These are phyloP conservation scores for Rhodotorula sp. DNA, from an alignment of 1,284 basidiomycete species.

Conservation along the genomic window DNA sequence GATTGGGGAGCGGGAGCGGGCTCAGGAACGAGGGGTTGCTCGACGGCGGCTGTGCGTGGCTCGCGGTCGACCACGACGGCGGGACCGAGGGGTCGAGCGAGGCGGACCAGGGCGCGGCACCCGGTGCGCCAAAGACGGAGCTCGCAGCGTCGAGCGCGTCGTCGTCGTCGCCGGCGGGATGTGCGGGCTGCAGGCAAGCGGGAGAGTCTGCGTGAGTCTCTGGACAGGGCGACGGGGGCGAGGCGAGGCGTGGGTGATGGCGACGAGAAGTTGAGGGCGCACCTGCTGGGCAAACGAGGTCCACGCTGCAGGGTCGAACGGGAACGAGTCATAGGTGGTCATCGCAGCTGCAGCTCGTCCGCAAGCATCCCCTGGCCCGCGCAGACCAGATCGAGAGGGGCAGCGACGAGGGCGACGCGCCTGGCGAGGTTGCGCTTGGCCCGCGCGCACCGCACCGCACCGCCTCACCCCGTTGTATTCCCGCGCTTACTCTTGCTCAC, in stretches of 20 bases:
- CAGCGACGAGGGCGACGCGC: neutral
- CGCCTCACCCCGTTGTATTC: neutral
- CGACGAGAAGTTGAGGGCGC: neutral
- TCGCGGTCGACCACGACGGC: neutral
- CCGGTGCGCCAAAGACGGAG: neutral
- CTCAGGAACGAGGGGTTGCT: neutral
- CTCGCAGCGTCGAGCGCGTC: neutral
- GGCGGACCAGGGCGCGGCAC: neutral
- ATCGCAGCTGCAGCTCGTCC: neutral
- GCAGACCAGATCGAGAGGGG: neutral
- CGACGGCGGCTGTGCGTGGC: too few relatives aligned
- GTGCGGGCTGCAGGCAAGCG: neutral
- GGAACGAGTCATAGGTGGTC: conserved; percentile 15
- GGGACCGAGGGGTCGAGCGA: neutral
- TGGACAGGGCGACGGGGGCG: neutral
- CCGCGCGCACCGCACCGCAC: too few relatives aligned
- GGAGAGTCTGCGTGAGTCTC: neutral
- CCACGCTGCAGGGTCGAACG: conserved; percentile 14
- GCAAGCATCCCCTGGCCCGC: neutral
- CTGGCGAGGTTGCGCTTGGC: neutral
- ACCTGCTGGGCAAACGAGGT: conserved; percentile 8
- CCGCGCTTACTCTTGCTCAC: neutral
- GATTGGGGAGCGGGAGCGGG: conserved; percentile 6
- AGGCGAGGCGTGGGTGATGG: neutral
- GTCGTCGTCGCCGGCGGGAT: neutral